Evolutionary conservation across 805 yeast species (phyloP), one percentile per base, ranked within the genome.

Genomic region (Yarrowia hollandica): DNA sequence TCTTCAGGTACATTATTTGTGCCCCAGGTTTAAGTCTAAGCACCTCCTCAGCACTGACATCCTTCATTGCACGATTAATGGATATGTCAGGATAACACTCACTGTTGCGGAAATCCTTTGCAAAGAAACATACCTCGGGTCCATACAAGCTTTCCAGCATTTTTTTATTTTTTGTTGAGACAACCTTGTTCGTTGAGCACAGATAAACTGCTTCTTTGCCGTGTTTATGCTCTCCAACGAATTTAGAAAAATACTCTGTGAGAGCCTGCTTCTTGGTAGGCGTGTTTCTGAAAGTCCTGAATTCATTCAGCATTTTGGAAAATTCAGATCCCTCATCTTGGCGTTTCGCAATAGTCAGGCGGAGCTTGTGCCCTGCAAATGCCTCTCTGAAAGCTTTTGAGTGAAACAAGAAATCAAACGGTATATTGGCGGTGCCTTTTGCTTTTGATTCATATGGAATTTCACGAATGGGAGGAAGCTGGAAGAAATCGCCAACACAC

Each of bases 401-500:
- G 10, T 35, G 11, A 19, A 52, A 52, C 23, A 52, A 11, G 11
- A 9, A 52, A 14, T 52, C 44, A 8, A 26, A 12, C 10, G 38
- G 39, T 4, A 1, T 4, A 10, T 25, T 25, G 28, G 28, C 10
- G n/a, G 41, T 5, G 12, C 41, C 21, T 8, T 19, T 9, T 5
- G 10, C n/a, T 15, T 23, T 11, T 9, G 31, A 5, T 25, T 22
- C n/a, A 22, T 25, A 16, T 11, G 33, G n/a, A 7, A 9, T 2
- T 4, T 41, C 33, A 6, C 12, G 22, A 8, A 39, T 39, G 9
- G 48, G 97, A 0, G 97, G 97, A 41, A 91, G 76, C 72, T 91
- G 98, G 70, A 86, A 90, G 68, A 91, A 90, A 71, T 91, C 98
- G 15, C 98, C 98, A 6, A 94, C 85, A 31, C 90, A 72, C 8